Evolutionary conservation across 495 filamentous ascomycete species (phyloP).

Genomic region (Apodospora peruviana): DNA sequence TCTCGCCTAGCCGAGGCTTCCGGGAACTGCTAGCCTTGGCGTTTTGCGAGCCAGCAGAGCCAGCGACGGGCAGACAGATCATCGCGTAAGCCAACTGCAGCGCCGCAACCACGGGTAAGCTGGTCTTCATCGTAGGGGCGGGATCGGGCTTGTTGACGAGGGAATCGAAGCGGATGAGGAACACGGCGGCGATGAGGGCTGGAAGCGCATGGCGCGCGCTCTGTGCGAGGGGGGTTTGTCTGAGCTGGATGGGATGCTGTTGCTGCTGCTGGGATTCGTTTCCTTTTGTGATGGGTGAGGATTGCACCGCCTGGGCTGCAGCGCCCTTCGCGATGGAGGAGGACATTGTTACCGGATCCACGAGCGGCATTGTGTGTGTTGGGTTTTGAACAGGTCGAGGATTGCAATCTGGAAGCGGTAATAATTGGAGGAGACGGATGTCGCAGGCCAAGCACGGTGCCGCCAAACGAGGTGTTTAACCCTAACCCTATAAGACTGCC

Average conservation of each 20-base stretch:
- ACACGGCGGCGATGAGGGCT: constrained; percentile 55
- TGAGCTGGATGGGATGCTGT: constrained; percentile 29
- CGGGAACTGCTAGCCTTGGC: constrained; percentile 11
- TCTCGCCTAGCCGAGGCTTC: constrained; percentile 37
- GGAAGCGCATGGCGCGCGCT: constrained; percentile 34
- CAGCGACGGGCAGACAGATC: constrained; percentile 66
- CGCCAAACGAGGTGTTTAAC: too few species aligned
- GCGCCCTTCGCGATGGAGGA: constrained; percentile 17
- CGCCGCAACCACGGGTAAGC: constrained; percentile 55
- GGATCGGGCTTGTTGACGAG: constrained; percentile 74
- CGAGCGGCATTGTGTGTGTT: constrained; percentile 22
- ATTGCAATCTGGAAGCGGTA: too few species aligned
- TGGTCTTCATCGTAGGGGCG: constrained; percentile 53
- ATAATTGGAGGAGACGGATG: too few species aligned
- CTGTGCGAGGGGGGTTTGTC: constrained; percentile 27
- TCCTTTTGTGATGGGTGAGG: background rate
- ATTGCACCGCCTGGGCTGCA: constrained; percentile 6
- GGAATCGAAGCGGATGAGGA: constrained; percentile 54
- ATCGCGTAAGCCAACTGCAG: constrained; percentile 66
- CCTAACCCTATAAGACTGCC: background rate
- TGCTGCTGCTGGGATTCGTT: constrained; percentile 10
- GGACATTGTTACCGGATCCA: constrained; percentile 28
- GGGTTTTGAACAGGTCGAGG: background rate
- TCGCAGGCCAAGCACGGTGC: too few species aligned
- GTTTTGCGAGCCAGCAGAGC: constrained; percentile 45